Base-by-base conservation (phyloP, 176 grass and related monocot genomes). In the Thinopyrum elongatum region DNA sequence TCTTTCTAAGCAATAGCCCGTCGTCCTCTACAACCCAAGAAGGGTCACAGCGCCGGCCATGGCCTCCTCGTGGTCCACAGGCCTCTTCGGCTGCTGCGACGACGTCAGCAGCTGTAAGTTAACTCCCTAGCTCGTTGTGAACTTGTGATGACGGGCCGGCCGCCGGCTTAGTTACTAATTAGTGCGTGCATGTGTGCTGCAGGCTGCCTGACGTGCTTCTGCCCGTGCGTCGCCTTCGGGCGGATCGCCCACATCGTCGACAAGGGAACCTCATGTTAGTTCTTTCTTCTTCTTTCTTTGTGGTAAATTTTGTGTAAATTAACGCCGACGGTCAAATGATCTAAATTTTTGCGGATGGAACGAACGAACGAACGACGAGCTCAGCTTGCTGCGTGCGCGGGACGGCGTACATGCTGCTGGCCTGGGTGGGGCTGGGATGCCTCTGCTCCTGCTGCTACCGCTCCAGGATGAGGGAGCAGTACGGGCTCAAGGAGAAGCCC, bases 401-500 rank as follows among this genome's bases (percentile, higher is more conserved):
- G 28, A 62, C 76, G 35, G 19, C 90, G 79, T 92, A 94, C 69
- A 1, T 31, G 69, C 30, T 89, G 33, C 80, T 96, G 34, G 8
- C 46, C 15, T 28, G 28, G 42, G 22, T 42, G 0, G 46, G 79
- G 5, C 44, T 76, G 53, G 17, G 9, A 27, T 93, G 87, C 79
- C 0, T 86, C n/a, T 96, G 83, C 81, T 90, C 89, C 31, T 94
- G 91, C 87, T 90, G 77, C 74, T 97, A 92, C 89, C 87, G 94
- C 28, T 58, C 89, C 22, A 94, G 14, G 80, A 63, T 97, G 89
- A 77, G 89, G 22, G n/a, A 34, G 1, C 87, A 84, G 71, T 94
- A 94, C 79, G 77, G 74, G 1, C 74, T 97, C 65, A 3, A 47
- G 78, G 87, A 92, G 63, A 26, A 31, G 59, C 91, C 87, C 33